Conservation (phyloP, 192 early-diverging fungal genomes). For the Backusella macrospora region DNA sequence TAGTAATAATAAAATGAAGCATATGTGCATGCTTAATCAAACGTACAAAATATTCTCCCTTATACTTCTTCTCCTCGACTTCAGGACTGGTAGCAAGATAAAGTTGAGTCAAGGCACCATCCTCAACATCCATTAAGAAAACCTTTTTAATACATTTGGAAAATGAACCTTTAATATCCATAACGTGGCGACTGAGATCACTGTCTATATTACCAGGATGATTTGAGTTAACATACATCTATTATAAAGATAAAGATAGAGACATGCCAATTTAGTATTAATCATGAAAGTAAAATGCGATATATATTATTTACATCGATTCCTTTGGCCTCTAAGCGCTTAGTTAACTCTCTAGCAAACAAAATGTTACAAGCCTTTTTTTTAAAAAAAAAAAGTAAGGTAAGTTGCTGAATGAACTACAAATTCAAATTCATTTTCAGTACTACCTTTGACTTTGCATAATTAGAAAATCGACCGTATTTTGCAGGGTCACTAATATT, state of each 20-base stretch:
- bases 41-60: slow-evolving; percentile 44
- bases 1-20: no score
- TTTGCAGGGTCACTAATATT: slow-evolving; percentile 29
- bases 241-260: not conserved
- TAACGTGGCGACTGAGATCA: slow-evolving; percentile 30
- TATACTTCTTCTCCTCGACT: slow-evolving; percentile 49
- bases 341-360: slow-evolving; percentile 35
- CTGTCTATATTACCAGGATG: slow-evolving; percentile 35
- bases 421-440: not conserved
- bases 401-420: no score
- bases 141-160: not conserved
- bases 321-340: slow-evolving; percentile 30
- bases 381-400: not conserved
- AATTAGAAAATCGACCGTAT: slow-evolving; percentile 20
- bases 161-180: not conserved
- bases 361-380: slow-evolving; percentile 28
- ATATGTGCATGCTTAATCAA: no score
- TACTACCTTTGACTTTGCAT: slow-evolving; percentile 30
- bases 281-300: no score
- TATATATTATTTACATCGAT: slow-evolving; percentile 27
- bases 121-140: slow-evolving; percentile 33
- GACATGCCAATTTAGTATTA: not conserved
- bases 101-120: slow-evolving; percentile 57
- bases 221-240: slow-evolving; percentile 33
- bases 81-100: slow-evolving; percentile 58